Percentiles rank a stretch among this genome's conserved stretches.
phyloP scores from a whole-genome alignment of 345 rosid species.

The Geranium brycei region DNA sequence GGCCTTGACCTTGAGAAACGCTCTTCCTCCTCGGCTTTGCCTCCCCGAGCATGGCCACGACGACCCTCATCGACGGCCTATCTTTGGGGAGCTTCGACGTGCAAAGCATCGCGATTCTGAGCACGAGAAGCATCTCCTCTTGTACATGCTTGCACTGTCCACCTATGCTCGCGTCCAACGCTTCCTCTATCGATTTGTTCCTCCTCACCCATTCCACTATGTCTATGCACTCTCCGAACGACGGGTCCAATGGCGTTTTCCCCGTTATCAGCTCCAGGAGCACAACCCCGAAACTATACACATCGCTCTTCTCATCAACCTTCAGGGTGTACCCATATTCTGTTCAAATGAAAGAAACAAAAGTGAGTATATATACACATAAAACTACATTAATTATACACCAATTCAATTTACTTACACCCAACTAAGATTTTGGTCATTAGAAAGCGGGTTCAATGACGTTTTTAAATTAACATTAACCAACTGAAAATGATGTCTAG shows the following conservation, averaged over 20 bases:
- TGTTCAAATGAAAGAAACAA: constrained; percentile 10
- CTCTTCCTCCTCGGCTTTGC: constrained; percentile 85
- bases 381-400: not conserved
- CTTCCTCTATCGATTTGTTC: constrained; percentile 39
- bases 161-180: constrained; percentile 54
- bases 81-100: constrained; percentile 76
- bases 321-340: constrained; percentile 82
- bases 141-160: constrained; percentile 72
- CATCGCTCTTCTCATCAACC: constrained; percentile 83
- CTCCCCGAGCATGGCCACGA: constrained; percentile 72
- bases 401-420: not conserved
- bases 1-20: constrained; percentile 34
- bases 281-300: constrained; percentile 69
- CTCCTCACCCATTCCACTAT: constrained; percentile 57
- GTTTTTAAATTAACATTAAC: no score
- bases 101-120: constrained; percentile 60
- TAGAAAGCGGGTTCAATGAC: no score
- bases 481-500: no score
- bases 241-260: constrained; percentile 65
- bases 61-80: constrained; percentile 75
- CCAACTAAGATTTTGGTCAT: not conserved
- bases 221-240: constrained; percentile 58
- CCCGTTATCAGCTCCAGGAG: constrained; percentile 74
- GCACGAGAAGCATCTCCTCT: constrained; percentile 72
- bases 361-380: no score